A percentile compares a stretch with the other conserved stretches of the same genome.
These are phyloP conservation scores for Kurtzmaniella quercitrusa DNA, from an alignment of 1,139 yeast genomes.

Conservation along the genomic window DNA sequence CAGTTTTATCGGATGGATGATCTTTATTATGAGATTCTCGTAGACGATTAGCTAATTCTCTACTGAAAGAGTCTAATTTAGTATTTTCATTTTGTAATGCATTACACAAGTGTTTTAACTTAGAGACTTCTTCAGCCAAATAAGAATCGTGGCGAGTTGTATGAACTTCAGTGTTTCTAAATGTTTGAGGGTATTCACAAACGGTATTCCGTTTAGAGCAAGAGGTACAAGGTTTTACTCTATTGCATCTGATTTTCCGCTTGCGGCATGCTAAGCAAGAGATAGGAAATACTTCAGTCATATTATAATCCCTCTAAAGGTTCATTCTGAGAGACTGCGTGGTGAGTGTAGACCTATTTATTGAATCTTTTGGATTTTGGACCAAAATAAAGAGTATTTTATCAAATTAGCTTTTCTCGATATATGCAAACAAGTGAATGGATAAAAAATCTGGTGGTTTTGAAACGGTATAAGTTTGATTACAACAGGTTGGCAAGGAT, in stretches of 20 bases:
- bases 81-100: not conserved
- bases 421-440: not conserved
- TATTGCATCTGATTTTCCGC: constrained; percentile 39
- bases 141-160: not conserved
- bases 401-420: not conserved
- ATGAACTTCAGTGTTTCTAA: constrained; percentile 24
- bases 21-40: not conserved
- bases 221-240: constrained; percentile 37
- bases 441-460: too few relatives aligned
- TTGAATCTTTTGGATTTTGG: not conserved
- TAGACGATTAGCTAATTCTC: not conserved
- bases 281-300: constrained; percentile 33
- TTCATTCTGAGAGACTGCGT: not conserved
- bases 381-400: not conserved
- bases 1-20: not conserved
- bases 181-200: constrained; percentile 38
- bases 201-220: constrained; percentile 27
- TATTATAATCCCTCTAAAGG: constrained; percentile 7
- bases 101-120: not conserved
- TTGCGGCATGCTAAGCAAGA: constrained; percentile 42
- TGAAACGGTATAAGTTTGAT: not conserved
- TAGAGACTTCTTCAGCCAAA: not conserved
- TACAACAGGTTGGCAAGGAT: too few relatives aligned
- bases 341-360: not conserved
- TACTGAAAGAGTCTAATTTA: not conserved